Evolutionary conservation across 1,284 basidiomycete species (phyloP), one percentile per base, ranked within the genome.

Genomic region (Sporisorium reilianum): DNA sequence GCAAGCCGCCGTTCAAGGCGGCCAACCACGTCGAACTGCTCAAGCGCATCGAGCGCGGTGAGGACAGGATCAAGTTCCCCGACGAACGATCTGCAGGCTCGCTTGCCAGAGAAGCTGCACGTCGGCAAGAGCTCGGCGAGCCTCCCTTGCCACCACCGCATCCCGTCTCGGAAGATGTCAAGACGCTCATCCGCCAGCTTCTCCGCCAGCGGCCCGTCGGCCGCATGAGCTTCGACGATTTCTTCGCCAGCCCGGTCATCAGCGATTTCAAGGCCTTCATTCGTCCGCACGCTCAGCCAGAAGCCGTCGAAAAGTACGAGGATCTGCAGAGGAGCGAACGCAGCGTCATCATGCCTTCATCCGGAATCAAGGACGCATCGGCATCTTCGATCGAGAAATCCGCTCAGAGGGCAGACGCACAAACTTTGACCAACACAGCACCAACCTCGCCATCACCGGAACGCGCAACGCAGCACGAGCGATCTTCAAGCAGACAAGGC

Each of bases 11-110:
- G 0, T 99, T 96, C 87, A 91, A 95, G 18, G 96, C 97, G 0
- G 90, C 91, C 84, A 99, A 98, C 83, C 95, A 98, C 84, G 93
- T 99, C 79, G 97, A 98, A 82, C 89, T 99, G 11, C 87, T 97
- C 49, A 93, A 93, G 86, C 92, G 91, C 88, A 98, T 99, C 74
- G 95, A 98, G 82, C 89, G 89, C 36, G 92, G 92, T 25, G 87
- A 88, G 63, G 89, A 89, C 68, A 80, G 84, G 41, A 91, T 99
- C 84, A 92, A 75, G 56, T 84, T 98, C 42, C 83, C 83, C 0
- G 96, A 98, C 81, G 96, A 98, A 82, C 73, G 80, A 11, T 79
- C 81, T 2, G 74, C 76, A 26, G 75, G 77, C 42, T 74, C 69
- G 5, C 63, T 82, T 8, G 75, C 78, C 16, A 60, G 80, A 41